Conservation (phyloP, 768 basidiomycete genomes). For the Serendipita sp. region DNA sequence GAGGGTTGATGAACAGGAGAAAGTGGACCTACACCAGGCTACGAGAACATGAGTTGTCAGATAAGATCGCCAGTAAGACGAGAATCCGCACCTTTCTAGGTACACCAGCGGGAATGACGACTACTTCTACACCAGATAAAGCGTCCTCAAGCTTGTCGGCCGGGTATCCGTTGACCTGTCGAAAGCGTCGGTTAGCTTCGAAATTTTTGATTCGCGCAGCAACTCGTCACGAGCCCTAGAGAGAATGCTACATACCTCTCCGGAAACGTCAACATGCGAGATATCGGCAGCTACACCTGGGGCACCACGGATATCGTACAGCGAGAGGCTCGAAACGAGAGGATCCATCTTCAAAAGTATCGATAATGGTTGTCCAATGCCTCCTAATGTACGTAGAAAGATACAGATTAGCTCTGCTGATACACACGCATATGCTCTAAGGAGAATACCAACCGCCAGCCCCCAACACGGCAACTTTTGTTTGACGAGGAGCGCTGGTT, state of each 20-base stretch:
- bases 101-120: conserved; percentile 98
- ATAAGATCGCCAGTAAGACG: conserved; percentile 17
- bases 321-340: conserved; percentile 63
- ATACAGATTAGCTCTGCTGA: neutral
- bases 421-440: neutral
- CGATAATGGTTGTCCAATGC: conserved; percentile 95
- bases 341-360: conserved; percentile 88
- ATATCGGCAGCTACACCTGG: conserved; percentile 97
- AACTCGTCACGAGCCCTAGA: conserved; percentile 14
- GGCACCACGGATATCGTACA: conserved; percentile 92
- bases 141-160: conserved; percentile 82
- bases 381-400: conserved; percentile 25
- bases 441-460: conserved; percentile 54
- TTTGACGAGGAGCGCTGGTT: conserved; percentile 49
- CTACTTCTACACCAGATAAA: conserved; percentile 75
- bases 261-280: conserved; percentile 78
- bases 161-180: conserved; percentile 60
- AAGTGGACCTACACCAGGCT: conserved; percentile 63
- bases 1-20: too few species aligned
- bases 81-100: conserved; percentile 67
- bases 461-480: conserved; percentile 92
- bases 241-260: conserved; percentile 39
- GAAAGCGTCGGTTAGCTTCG: neutral
- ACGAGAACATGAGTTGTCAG: conserved; percentile 13
- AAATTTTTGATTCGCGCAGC: neutral